Evolutionary conservation across 2,329 filamentous ascomycete genomes (phyloP).

Genomic region (Lachnellula willkommii): DNA sequence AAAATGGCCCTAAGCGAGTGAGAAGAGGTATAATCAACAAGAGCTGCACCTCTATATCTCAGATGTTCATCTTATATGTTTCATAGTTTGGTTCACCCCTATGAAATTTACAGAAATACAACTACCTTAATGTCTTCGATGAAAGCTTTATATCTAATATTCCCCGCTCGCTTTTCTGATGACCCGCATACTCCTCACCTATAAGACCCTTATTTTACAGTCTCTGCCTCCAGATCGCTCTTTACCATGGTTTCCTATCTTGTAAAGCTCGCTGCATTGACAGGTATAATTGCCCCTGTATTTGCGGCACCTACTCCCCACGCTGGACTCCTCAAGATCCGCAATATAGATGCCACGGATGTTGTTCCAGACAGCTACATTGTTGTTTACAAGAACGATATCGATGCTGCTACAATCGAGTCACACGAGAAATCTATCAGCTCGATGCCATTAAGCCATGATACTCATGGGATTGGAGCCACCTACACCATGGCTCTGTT

Average conservation of each 20-base stretch:
- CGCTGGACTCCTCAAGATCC: conserved; percentile 23
- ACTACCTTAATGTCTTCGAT: too few species aligned
- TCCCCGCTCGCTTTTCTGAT: conserved; percentile 1
- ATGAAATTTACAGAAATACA: too few species aligned
- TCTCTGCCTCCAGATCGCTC: not conserved
- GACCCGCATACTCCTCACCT: conserved; percentile 1
- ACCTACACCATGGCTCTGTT: conserved; percentile 23
- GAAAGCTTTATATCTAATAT: not conserved
- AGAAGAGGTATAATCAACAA: conserved; percentile 4
- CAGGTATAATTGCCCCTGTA: conserved; percentile 23
- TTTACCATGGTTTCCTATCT: conserved; percentile 25
- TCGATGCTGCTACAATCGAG: conserved; percentile 43
- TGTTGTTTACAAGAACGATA: conserved; percentile 57
- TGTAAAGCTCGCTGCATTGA: conserved; percentile 25
- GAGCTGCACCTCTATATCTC: conserved; percentile 18
- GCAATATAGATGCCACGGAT: conserved; percentile 44
- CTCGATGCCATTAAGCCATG: conserved; percentile 50
- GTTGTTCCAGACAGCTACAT: conserved; percentile 56
- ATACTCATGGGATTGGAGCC: conserved; percentile 31
- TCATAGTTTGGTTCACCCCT: too few species aligned
- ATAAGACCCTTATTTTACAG: not conserved
- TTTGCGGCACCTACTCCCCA: conserved; percentile 24
- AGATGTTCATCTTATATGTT: not conserved
- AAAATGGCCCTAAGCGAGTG: too few species aligned
- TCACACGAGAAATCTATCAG: conserved; percentile 46